phyloP scores from a whole-genome alignment of 352 stramenopile species.

The Saprolegnia parasitica region DNA sequence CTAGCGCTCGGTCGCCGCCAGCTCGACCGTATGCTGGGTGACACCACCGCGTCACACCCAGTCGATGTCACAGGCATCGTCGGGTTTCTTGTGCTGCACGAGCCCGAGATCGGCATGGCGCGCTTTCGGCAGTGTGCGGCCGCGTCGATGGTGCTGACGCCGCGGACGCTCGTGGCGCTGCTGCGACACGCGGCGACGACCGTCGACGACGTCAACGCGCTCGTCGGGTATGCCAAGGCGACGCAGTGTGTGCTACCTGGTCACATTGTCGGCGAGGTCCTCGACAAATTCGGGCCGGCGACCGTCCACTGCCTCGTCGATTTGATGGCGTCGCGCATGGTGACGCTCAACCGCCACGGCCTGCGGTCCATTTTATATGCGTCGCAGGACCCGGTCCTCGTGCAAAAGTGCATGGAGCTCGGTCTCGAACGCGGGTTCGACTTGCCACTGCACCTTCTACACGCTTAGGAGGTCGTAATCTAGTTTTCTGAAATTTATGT shows the following conservation, averaged over 20 bases:
- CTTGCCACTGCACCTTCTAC: neutral
- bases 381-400: neutral
- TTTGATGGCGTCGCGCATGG: slow-evolving; percentile 3
- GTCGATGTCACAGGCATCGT: slow-evolving; percentile 5
- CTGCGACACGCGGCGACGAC: neutral
- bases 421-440: neutral
- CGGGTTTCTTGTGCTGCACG: neutral
- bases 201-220: neutral
- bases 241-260: slow-evolving; percentile 4
- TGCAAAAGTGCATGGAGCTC: slow-evolving; percentile 4
- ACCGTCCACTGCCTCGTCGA: slow-evolving; percentile 5
- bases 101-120: neutral
- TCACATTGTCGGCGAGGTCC: neutral
- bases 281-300: neutral
- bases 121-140: neutral
- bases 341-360: neutral
- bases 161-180: neutral
- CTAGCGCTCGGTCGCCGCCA: neutral
- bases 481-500: too few species aligned
- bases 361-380: slow-evolving; percentile 1
- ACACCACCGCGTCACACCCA: neutral
- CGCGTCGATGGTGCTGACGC: neutral
- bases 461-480: too few species aligned
- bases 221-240: neutral
- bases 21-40: neutral